phyloP scores from a whole-genome alignment of 1,139 yeast species.

The Kazachstania sp. region DNA sequence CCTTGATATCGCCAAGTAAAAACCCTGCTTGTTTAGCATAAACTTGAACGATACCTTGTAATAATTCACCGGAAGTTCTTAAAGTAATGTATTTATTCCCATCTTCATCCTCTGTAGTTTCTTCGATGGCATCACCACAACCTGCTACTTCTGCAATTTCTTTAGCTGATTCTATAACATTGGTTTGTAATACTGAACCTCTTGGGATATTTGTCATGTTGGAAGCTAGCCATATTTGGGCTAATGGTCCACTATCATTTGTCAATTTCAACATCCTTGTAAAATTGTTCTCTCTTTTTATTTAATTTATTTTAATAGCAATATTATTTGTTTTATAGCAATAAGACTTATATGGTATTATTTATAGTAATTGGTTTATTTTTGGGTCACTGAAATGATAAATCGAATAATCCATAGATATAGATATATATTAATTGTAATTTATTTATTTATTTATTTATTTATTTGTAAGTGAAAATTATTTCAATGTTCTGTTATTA shows the following conservation, averaged over 20 bases:
- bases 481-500: background rate
- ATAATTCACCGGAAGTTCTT: constrained; percentile 77
- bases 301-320: background rate
- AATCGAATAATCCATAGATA: too few species aligned
- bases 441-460: background rate
- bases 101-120: background rate
- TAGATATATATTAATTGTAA: too few species aligned
- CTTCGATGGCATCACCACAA: constrained; percentile 6
- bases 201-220: constrained; percentile 73
- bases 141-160: constrained; percentile 39
- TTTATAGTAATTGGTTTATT: background rate
- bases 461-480: background rate
- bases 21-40: constrained; percentile 82
- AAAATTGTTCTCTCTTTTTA: background rate
- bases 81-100: constrained; percentile 53
- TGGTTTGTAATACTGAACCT: constrained; percentile 64
- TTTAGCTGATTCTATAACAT: constrained; percentile 59
- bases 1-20: constrained; percentile 75
- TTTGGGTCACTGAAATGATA: too few species aligned
- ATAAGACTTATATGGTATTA: background rate
- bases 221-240: constrained; percentile 91
- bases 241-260: constrained; percentile 71
- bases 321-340: background rate
- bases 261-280: constrained; percentile 5
- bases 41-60: constrained; percentile 82